Evolutionary conservation across 257 asterid species (phyloP).

Genomic region (Nicotiana benthamiana): DNA sequence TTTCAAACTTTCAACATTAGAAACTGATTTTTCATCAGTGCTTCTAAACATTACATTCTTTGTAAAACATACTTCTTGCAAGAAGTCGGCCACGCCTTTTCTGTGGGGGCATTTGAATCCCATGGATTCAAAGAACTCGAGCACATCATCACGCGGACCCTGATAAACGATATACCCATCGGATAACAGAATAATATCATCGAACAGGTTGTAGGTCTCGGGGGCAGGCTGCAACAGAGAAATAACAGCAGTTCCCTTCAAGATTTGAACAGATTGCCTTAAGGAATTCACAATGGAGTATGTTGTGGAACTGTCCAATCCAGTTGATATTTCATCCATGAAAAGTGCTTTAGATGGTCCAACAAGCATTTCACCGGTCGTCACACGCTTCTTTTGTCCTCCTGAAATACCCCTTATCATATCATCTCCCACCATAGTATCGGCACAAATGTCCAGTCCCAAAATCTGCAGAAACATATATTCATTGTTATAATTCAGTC

Average conservation of each 20-base stretch:
- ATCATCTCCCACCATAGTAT: slow-evolving; percentile 37
- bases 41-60: neutral
- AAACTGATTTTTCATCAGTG: neutral
- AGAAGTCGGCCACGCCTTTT: slow-evolving; percentile 38
- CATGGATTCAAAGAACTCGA: slow-evolving; percentile 28
- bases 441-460: slow-evolving; percentile 39
- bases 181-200: slow-evolving; percentile 33
- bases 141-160: slow-evolving; percentile 31
- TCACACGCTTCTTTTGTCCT: slow-evolving; percentile 36
- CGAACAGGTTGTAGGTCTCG: slow-evolving; percentile 29
- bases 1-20: neutral
- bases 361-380: slow-evolving; percentile 39
- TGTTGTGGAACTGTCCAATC: slow-evolving; percentile 40
- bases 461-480: slow-evolving; percentile 18
- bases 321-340: slow-evolving; percentile 42
- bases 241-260: slow-evolving; percentile 36
- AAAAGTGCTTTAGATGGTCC: slow-evolving; percentile 32
- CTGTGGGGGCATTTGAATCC: slow-evolving; percentile 38
- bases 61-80: slow-evolving; percentile 29
- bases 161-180: slow-evolving; percentile 29
- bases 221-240: slow-evolving; percentile 40
- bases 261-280: slow-evolving; percentile 27
- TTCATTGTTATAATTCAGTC: neutral
- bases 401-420: slow-evolving; percentile 43
- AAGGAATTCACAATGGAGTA: slow-evolving; percentile 33